phyloP scores from a whole-genome alignment of 768 basidiomycete species.

The Butyriboletus loyo region DNA sequence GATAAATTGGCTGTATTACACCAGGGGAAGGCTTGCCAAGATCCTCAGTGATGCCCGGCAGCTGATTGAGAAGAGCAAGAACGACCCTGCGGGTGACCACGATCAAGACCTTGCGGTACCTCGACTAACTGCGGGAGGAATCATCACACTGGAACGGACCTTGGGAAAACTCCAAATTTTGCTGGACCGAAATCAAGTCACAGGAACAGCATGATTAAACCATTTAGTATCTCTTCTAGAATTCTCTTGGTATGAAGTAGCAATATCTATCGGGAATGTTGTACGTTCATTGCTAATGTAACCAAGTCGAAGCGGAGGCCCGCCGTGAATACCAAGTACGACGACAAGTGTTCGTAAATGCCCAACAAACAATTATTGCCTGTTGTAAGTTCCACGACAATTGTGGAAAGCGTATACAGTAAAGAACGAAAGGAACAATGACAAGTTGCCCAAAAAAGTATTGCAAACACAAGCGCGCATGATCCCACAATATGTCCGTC shows the following conservation, averaged over 20 bases:
- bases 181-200: slow-evolving; percentile 18
- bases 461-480: slow-evolving; percentile 10
- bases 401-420: slow-evolving; percentile 13
- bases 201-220: slow-evolving; percentile 13
- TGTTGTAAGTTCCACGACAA: slow-evolving; percentile 2
- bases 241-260: slow-evolving; percentile 19
- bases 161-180: slow-evolving; percentile 60
- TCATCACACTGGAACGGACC: slow-evolving; percentile 74
- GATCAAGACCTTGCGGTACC: slow-evolving; percentile 59
- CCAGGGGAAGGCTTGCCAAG: slow-evolving; percentile 60
- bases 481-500: slow-evolving; percentile 6
- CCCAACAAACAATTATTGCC: slow-evolving; percentile 10
- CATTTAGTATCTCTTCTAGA: slow-evolving; percentile 14
- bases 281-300: slow-evolving; percentile 27
- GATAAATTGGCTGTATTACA: slow-evolving; percentile 70
- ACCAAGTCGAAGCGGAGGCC: slow-evolving; percentile 3
- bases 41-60: slow-evolving; percentile 59
- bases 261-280: slow-evolving; percentile 27
- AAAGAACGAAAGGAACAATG: slow-evolving; percentile 21
- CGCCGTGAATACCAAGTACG: neutral
- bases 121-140: slow-evolving; percentile 74
- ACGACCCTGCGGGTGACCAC: slow-evolving; percentile 20
- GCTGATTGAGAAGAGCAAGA: slow-evolving; percentile 68
- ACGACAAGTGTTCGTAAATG: slow-evolving; percentile 2
- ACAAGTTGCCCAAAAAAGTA: slow-evolving; percentile 8